A percentile compares a stretch with the other conserved stretches of the same genome.
Conservation (phyloP, 441 rosid genomes). For the Sinapis alba region DNA sequence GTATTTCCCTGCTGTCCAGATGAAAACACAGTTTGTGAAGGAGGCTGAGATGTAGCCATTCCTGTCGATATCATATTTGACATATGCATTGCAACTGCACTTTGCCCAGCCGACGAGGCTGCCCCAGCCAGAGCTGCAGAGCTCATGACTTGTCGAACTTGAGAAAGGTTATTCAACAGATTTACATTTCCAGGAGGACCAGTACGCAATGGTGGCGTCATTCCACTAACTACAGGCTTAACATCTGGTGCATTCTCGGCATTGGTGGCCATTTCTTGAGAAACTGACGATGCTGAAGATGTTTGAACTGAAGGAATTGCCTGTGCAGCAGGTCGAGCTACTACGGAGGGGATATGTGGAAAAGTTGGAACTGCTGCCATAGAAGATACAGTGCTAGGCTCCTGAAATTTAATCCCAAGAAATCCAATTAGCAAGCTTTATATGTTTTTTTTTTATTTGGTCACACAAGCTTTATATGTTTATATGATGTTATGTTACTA, state of each 20-base stretch:
- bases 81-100: constrained; percentile 92
- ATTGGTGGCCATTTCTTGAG: constrained; percentile 71
- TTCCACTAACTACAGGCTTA: constrained; percentile 77
- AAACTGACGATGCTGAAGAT: constrained; percentile 77
- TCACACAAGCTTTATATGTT: not conserved
- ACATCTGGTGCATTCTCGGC: constrained; percentile 69
- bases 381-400: constrained; percentile 79
- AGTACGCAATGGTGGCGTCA: constrained; percentile 73
- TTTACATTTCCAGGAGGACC: constrained; percentile 79
- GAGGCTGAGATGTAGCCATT: constrained; percentile 78
- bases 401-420: constrained; percentile 48
- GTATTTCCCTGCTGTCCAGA: constrained; percentile 81
- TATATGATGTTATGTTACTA: not conserved
- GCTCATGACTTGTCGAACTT: constrained; percentile 89
- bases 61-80: constrained; percentile 97
- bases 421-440: constrained; percentile 11
- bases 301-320: constrained; percentile 74
- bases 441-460: too few species aligned
- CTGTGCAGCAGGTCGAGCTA: constrained; percentile 75
- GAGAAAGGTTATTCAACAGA: constrained; percentile 87
- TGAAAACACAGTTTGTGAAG: constrained; percentile 72
- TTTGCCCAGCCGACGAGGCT: constrained; percentile 82
- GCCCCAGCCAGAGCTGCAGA: constrained; percentile 89
- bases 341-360: constrained; percentile 67
- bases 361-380: constrained; percentile 65